Base-by-base conservation (phyloP, 768 basidiomycete genomes). In the Hypsizygus marmoreus region DNA sequence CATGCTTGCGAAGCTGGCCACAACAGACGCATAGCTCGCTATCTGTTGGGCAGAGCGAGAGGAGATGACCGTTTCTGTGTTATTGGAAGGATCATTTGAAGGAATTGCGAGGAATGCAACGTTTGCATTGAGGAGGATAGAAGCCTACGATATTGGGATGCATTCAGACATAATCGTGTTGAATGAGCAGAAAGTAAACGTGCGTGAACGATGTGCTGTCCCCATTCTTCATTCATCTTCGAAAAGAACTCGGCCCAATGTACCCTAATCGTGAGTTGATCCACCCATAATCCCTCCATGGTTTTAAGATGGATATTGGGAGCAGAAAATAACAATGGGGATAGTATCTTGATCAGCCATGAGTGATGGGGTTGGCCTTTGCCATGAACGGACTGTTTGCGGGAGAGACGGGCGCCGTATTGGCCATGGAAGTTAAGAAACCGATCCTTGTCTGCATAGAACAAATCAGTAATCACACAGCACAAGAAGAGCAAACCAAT, bases 41-140 rank as follows among this genome's bases (percentile, higher is more conserved):
- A 73, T 67, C 33, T 77, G 71, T 0, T 64, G 64, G 0, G 58
- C 44, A 4, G 55, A 59, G 11, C 66, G 54, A 22, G 23, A 26
- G 2, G 14, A 45, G 24, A 28, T 48, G 5, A 54, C 56, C 14
- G 28, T 25, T 7, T 7, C 20, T 16, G 51, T 50, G 39, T 49
- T 70, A 14, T 73, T 66, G 13, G 68, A 65, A 14, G 67, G 62
- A 32, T 53, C 71, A 11, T 74, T 68, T 16, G 69, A 66, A 23
- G 70, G 65, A 26, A 81, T 74, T 0, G 76, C 70, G 9, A 82
- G 63, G 49, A 79, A 75, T 0, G 68, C 71, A 4, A 81, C 70
- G 35, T 79, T 76, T 9, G 72, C 73, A 16, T 68, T 72, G 20
- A 81, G 56, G 2, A 81, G 63, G 1, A 81, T 74, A 2, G 75